These are phyloP conservation scores for Skeletonema tropicum DNA, from an alignment of 108 stramenopile species.

Conservation along the genomic window DNA sequence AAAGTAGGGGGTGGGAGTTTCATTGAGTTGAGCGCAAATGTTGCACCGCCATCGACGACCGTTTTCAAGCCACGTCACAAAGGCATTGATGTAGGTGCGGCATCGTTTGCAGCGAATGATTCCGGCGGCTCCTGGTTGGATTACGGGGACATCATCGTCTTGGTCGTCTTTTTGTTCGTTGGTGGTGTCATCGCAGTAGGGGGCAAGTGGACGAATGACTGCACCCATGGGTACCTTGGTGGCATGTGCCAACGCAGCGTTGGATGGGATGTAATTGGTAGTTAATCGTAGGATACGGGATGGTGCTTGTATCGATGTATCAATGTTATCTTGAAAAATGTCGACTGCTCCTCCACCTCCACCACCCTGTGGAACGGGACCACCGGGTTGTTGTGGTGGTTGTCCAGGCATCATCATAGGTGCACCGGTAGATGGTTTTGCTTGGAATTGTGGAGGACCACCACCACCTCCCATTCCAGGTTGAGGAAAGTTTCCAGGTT, in stretches of 20 bases:
- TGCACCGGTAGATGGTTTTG: neutral
- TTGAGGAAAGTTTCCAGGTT: constrained; percentile 18
- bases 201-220: constrained; percentile 83
- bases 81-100: constrained; percentile 99
- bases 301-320: constrained; percentile 71
- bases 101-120: constrained; percentile 97
- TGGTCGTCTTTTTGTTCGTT: constrained; percentile 6
- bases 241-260: constrained; percentile 53
- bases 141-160: constrained; percentile 77
- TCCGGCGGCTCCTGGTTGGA: constrained; percentile 94
- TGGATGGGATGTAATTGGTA: constrained; percentile 59
- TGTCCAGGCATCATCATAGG: neutral
- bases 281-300: constrained; percentile 66
- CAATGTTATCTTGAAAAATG: constrained; percentile 69
- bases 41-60: constrained; percentile 98
- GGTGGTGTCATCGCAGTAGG: constrained; percentile 12
- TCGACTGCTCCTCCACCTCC: neutral
- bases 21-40: constrained; percentile 95
- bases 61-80: constrained; percentile 95
- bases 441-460: neutral
- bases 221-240: constrained; percentile 82
- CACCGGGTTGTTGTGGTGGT: neutral
- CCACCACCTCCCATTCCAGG: constrained; percentile 11
- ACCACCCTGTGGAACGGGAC: constrained; percentile 13
- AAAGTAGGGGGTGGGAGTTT: constrained; percentile 92